A percentile compares a stretch with the other conserved stretches of the same genome.
These are phyloP conservation scores for Alternaria viburni DNA, from an alignment of 2,329 filamentous ascomycete species.

Conservation along the genomic window DNA sequence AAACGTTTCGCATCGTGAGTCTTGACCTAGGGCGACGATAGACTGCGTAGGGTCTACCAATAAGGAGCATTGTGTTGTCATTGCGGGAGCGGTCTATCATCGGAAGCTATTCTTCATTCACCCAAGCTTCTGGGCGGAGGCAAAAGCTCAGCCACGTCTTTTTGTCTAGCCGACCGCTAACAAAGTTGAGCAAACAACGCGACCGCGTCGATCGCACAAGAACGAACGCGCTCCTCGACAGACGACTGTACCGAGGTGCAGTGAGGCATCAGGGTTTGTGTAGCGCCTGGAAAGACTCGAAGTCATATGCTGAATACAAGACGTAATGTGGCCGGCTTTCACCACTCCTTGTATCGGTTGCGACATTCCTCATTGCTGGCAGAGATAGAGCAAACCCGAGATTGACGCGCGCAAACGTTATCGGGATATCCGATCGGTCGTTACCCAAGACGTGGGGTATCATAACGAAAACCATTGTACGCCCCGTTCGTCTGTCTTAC, in stretches of 20 bases:
- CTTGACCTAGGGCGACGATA: background rate
- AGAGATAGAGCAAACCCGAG: background rate
- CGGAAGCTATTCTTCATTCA: constrained; percentile 4
- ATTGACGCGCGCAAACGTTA: background rate
- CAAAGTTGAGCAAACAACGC: constrained; percentile 9
- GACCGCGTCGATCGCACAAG: background rate
- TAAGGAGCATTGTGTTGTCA: background rate
- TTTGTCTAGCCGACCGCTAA: background rate
- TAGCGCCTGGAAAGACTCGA: background rate
- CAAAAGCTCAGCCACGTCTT: background rate
- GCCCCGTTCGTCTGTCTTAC: background rate
- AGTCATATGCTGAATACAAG: background rate
- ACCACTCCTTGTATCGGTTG: too few species aligned
- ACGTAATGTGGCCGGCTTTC: background rate
- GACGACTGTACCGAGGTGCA: background rate
- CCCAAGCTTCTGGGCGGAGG: background rate
- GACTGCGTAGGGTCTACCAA: background rate
- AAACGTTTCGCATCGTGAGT: constrained; percentile 4
- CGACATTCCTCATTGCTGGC: background rate
- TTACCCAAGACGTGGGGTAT: background rate
- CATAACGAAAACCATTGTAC: background rate
- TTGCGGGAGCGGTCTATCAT: background rate
- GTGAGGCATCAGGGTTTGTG: background rate
- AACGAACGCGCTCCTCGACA: background rate
- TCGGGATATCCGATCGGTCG: background rate